Percentiles rank a stretch among this genome's conserved stretches.
Conservation (phyloP, 2,329 filamentous ascomycete species). For the Colletotrichum aenigma region DNA sequence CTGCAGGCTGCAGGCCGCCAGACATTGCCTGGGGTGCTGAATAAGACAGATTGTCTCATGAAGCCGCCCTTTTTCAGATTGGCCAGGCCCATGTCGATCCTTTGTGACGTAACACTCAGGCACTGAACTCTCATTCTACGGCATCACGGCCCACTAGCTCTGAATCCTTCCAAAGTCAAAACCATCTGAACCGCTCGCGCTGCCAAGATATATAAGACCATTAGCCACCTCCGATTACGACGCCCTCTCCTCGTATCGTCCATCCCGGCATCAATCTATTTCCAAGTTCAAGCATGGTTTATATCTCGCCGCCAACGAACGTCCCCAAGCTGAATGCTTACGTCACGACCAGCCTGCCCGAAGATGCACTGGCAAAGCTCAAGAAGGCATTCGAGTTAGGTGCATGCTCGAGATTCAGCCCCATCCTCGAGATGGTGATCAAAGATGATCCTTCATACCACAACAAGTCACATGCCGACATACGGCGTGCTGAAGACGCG, state of each 20-base stretch:
- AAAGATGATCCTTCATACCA: constrained; percentile 22
- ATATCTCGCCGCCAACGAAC: neutral
- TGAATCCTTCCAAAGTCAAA: neutral
- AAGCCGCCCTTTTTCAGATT: neutral
- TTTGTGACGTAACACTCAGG: neutral
- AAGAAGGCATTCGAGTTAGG: constrained; percentile 25
- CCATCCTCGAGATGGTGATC: constrained; percentile 26
- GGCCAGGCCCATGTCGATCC: neutral
- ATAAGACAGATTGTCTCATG: neutral
- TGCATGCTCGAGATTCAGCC: constrained; percentile 20
- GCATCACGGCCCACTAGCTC: neutral
- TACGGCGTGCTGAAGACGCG: constrained; percentile 23
- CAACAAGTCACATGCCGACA: constrained; percentile 22
- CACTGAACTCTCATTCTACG: neutral
- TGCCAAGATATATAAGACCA: neutral
- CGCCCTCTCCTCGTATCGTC: neutral
- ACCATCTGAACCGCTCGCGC: neutral
- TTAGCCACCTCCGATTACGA: neutral
- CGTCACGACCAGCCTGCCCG: neutral
- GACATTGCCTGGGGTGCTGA: neutral
- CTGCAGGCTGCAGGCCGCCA: neutral
- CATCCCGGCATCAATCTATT: neutral
- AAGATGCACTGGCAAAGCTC: neutral
- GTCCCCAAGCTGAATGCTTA: neutral
- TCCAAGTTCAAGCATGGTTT: neutral